Evolutionary conservation across 2,329 filamentous ascomycete species (phyloP).

Genomic region (Chrysosporium keratinophilum): DNA sequence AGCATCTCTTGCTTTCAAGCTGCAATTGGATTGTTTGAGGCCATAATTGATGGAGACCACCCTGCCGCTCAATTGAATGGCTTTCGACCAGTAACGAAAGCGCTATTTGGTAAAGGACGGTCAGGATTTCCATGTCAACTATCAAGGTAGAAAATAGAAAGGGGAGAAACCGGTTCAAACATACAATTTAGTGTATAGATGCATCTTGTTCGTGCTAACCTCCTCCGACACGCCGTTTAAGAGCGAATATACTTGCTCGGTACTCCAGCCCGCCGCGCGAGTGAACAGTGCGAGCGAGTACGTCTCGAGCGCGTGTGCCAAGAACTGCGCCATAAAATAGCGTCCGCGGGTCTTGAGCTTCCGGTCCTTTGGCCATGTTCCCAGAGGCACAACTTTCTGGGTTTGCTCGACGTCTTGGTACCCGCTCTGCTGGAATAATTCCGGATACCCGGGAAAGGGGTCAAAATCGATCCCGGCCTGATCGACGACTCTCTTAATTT

Average conservation of each 20-base stretch:
- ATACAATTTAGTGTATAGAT: constrained; percentile 23
- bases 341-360: constrained; percentile 15
- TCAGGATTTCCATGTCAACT: not conserved
- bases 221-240: constrained; percentile 20
- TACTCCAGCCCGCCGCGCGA: constrained; percentile 20
- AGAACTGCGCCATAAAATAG: constrained; percentile 22
- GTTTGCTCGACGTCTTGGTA: constrained; percentile 14
- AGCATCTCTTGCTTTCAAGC: too few relatives aligned
- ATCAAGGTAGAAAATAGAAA: not conserved
- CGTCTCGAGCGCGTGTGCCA: constrained; percentile 21
- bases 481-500: constrained; percentile 9
- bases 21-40: too few relatives aligned
- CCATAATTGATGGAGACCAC: not conserved
- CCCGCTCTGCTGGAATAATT: constrained; percentile 10
- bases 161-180: constrained; percentile 4
- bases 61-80: not conserved
- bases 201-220: constrained; percentile 23
- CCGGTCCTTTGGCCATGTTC: constrained; percentile 18
- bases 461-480: constrained; percentile 14
- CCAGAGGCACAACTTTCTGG: constrained; percentile 14
- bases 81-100: not conserved
- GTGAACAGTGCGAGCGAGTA: constrained; percentile 24
- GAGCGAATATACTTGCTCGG: constrained; percentile 19
- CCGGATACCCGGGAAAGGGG: constrained; percentile 10
- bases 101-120: not conserved